These are phyloP conservation scores for Dimocarpus longan DNA, from an alignment of 345 rosid genomes.

Conservation along the genomic window DNA sequence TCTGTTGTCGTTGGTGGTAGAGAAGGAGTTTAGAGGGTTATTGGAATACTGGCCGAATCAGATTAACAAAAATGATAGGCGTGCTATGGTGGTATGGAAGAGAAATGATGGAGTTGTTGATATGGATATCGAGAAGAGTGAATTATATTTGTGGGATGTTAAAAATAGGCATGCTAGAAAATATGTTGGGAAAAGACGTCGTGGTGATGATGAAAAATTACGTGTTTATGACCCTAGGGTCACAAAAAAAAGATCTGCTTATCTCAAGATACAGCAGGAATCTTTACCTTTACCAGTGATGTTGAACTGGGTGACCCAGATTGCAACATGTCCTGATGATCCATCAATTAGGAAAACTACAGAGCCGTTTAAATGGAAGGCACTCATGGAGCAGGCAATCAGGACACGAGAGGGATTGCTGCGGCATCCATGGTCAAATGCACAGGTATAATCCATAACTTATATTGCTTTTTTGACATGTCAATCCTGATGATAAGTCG, in stretches of 20 bases:
- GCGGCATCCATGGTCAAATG: neutral
- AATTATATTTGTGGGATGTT: slow-evolving; percentile 16
- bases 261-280: slow-evolving; percentile 49
- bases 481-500: neutral
- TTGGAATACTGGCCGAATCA: slow-evolving; percentile 27
- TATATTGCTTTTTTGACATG: slow-evolving; percentile 5
- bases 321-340: slow-evolving; percentile 55
- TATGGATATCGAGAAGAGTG: slow-evolving; percentile 17
- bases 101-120: slow-evolving; percentile 18
- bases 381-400: slow-evolving; percentile 48
- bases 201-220: slow-evolving; percentile 30
- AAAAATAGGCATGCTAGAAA: slow-evolving; percentile 18
- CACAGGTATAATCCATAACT: slow-evolving; percentile 33
- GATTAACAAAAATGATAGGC: slow-evolving; percentile 27
- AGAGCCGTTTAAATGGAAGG: slow-evolving; percentile 47
- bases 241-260: slow-evolving; percentile 20
- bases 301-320: slow-evolving; percentile 63
- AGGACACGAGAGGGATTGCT: slow-evolving; percentile 53
- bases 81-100: slow-evolving; percentile 19
- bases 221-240: neutral
- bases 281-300: slow-evolving; percentile 45
- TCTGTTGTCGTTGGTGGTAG: slow-evolving; percentile 44
- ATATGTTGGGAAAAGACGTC: slow-evolving; percentile 16
- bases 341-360: slow-evolving; percentile 47
- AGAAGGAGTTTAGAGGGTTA: slow-evolving; percentile 46